Percentiles rank a stretch among this genome's conserved stretches.
phyloP scores from a whole-genome alignment of 805 yeast species.

The Ogataea trehalophila region DNA sequence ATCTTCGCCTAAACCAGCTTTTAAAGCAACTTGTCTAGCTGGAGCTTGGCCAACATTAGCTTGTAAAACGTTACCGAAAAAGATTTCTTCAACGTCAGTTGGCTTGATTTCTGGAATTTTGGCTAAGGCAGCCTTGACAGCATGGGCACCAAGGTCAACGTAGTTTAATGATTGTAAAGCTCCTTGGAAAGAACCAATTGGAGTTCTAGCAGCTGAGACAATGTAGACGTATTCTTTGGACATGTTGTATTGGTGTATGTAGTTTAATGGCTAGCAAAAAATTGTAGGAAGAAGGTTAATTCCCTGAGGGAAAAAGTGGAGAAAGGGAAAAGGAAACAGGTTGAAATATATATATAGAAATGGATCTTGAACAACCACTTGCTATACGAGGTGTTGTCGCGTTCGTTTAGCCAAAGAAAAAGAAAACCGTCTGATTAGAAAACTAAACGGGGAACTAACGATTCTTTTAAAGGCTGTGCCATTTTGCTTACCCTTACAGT shows the following conservation, averaged over 20 bases:
- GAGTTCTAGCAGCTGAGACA: conserved; percentile 90
- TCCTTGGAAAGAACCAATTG: conserved; percentile 94
- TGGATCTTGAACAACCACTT: neutral
- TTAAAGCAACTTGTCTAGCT: conserved; percentile 94
- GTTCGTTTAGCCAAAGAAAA: too few species aligned
- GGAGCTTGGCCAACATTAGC: conserved; percentile 97
- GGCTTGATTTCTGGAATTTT: conserved; percentile 80
- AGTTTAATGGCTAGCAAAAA: neutral
- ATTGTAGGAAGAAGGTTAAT: too few species aligned
- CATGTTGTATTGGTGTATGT: conserved; percentile 11
- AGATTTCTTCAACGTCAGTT: conserved; percentile 77
- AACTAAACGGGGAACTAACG: too few species aligned
- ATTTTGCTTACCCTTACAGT: too few species aligned
- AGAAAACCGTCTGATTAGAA: too few species aligned
- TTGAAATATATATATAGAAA: neutral
- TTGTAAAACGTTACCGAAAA: conserved; percentile 87
- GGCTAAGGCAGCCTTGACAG: conserved; percentile 82
- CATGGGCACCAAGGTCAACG: conserved; percentile 87
- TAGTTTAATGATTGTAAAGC: conserved; percentile 66
- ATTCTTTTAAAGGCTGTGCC: too few species aligned
- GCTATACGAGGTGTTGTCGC: too few species aligned
- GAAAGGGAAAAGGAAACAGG: neutral
- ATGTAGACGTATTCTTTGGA: conserved; percentile 61
- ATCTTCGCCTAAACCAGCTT: conserved; percentile 77
- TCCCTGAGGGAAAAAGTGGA: too few species aligned